Base-by-base conservation (phyloP, 352 stramenopile species). In the Blastocystis sp. region DNA sequence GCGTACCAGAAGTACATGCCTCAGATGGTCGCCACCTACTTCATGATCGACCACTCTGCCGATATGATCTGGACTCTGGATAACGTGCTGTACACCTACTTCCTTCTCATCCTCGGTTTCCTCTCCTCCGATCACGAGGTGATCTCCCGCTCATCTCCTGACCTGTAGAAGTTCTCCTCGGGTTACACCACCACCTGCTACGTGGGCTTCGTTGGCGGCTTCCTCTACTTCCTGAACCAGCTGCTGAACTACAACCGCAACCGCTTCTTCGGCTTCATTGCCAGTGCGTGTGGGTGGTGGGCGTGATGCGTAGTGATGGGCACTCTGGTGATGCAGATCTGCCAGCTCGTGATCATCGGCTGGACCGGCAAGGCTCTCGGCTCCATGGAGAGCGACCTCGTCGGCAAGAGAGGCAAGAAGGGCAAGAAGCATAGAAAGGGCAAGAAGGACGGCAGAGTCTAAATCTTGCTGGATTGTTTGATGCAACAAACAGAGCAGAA, bases 1-100 rank as follows among this genome's bases (percentile, higher is more conserved):
- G 9, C 17, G 53, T 81, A 53, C 21, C 17, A 53, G 53, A 21
- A 21, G 9, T 81, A 81, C 59, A 81, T 64, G 71, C 71, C 38
- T 81, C 48, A 59, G 48, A 65, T 34, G n/a, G 53, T 64, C 23
- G 34, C 53, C 14, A 28, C 17, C 43, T 56, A 60, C 40, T 34
- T 81, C 14, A 81, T 81, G 71, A 66, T 81, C 40, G 71, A 81
- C 40, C 71, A 81, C 59, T 38, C 40, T 41, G 64, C 48, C 59
- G 71, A 81, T 64, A 53, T 81, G 40, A 81, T 81, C 59, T 81
- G 71, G 71, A 81, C 71, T 11, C 71, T 81, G 53, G 71, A 81
- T 64, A 81, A 81, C 45, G 2, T 64, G 5, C 43, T 81, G 41
- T 62, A 81, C 14, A 64, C 71, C 43, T 81, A 81, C n/a, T 81